Evolutionary conservation across 306 rosid species (phyloP).

Genomic region (Gastrolobium bilobum): DNA sequence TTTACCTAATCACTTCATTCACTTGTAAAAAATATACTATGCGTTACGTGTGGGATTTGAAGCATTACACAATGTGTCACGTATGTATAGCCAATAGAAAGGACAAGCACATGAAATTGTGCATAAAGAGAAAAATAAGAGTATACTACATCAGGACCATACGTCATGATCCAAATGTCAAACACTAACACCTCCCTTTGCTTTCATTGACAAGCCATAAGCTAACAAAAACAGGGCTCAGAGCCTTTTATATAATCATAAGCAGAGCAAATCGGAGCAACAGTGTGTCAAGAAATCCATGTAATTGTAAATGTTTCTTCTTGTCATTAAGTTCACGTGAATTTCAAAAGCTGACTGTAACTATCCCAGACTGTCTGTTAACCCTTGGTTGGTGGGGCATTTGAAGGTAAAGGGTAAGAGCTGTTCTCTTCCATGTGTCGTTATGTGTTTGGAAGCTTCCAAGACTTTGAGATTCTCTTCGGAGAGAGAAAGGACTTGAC

Average conservation of each 20-base stretch:
- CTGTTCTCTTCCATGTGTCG: slow-evolving; percentile 64
- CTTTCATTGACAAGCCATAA: slow-evolving; percentile 47
- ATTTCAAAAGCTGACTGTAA: slow-evolving; percentile 64
- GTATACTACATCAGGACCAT: slow-evolving; percentile 38
- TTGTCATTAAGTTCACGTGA: slow-evolving; percentile 59
- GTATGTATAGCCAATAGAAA: slow-evolving; percentile 43
- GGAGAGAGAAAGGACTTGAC: slow-evolving; percentile 33
- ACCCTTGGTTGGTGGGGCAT: slow-evolving; percentile 76
- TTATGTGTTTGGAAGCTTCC: slow-evolving; percentile 75
- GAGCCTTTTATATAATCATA: slow-evolving; percentile 49
- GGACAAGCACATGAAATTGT: slow-evolving; percentile 43
- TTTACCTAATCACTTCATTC: slow-evolving; percentile 49
- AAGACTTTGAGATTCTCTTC: slow-evolving; percentile 63
- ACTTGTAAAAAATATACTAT: slow-evolving; percentile 27
- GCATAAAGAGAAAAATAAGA: not conserved
- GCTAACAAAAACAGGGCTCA: slow-evolving; percentile 54
- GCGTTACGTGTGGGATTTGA: slow-evolving; percentile 38
- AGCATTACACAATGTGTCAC: slow-evolving; percentile 22
- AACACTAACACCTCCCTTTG: slow-evolving; percentile 24
- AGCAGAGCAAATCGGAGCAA: slow-evolving; percentile 45
- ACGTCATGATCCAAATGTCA: slow-evolving; percentile 61
- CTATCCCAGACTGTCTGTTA: slow-evolving; percentile 64
- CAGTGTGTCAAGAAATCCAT: slow-evolving; percentile 66
- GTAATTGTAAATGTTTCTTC: slow-evolving; percentile 58
- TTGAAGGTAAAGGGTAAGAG: slow-evolving; percentile 57